Evolutionary conservation across 768 basidiomycete species (phyloP), one percentile per base, ranked within the genome.

Genomic region (Porphyrellus cyaneotinctus): DNA sequence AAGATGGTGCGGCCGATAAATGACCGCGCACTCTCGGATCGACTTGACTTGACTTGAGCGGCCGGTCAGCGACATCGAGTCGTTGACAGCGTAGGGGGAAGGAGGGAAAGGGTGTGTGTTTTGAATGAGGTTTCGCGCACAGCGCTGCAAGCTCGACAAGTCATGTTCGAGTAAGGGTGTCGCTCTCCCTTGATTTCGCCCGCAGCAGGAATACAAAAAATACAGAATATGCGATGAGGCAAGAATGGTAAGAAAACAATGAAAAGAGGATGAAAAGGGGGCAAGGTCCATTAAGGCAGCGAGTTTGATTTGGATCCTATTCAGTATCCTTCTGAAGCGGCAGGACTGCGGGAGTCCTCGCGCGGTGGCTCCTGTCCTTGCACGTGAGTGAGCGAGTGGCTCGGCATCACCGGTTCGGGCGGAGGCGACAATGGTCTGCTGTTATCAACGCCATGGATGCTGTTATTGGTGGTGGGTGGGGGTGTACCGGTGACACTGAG

Each of bases 351-450:
- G 9, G 85, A 85, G 59, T 81, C 81, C 64, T 84, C 86, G 47
- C 77, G 80, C 18, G 82, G 80, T 32, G 79, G 77, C 47, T 81
- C 78, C 63, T 84, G 85, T 30, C 80, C 79, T 61, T 78, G 77
- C 50, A 79, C 78, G 26, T 82, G 78, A 37, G 78, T 67, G 47
- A 84, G 76, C 35, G 79, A 76, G 62, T 82, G 80, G 35, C 64
- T 59, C 22, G 70, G 61, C 53, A 74, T 68, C 43, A 71, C 75
- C 17, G 73, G 67, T 59, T 87, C 86, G 10, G 84, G 81, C 17
- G 85, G 81, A 37, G 85, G 85, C 13, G 87, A 84, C 59, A 85
- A 63, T 12, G 84, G 81, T 54, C 82, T 75, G 54, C 60, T 65
- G 54, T 78, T 77, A 47, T 20, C 22, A 22, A 75, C 64, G 20